Evolutionary conservation across 805 yeast species (phyloP).

Genomic region (Wickerhamomyces ciferrii): DNA sequence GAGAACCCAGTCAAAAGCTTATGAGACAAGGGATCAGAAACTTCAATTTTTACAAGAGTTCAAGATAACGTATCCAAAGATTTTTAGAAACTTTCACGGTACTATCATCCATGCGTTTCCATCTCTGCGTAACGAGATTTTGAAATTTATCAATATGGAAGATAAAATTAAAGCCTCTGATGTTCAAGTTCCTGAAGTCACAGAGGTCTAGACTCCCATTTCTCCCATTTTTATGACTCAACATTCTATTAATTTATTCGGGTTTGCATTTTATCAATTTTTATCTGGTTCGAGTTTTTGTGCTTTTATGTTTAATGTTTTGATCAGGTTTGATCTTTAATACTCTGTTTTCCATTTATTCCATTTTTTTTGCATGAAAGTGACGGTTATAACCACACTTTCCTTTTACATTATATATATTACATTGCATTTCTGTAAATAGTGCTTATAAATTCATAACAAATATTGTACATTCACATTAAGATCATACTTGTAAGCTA

Average conservation of each 20-base stretch:
- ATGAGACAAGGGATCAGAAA: slow-evolving; percentile 1
- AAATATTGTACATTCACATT: slow-evolving; percentile 5
- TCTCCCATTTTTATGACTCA: no score
- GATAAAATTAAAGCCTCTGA: no score
- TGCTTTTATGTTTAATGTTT: no score
- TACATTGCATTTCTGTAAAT: background rate
- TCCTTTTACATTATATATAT: background rate
- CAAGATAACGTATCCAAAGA: slow-evolving; percentile 22
- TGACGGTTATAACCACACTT: background rate
- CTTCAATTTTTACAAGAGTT: slow-evolving; percentile 14
- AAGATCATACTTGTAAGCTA: slow-evolving; percentile 2
- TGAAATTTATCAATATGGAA: background rate
- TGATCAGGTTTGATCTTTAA: no score
- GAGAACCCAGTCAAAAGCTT: background rate
- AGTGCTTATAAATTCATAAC: slow-evolving; percentile 20
- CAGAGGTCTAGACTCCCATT: no score
- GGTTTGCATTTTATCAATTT: no score
- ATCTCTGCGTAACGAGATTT: background rate
- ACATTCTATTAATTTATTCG: no score
- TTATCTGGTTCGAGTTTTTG: no score
- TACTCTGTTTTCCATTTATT: no score
- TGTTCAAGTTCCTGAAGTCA: no score
- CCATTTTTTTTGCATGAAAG: background rate
- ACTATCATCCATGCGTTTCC: slow-evolving; percentile 4
- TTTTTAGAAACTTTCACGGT: slow-evolving; percentile 21